Base-by-base conservation (phyloP, 1,284 basidiomycete species). In the Cutaneotrichosporon cutaneum region DNA sequence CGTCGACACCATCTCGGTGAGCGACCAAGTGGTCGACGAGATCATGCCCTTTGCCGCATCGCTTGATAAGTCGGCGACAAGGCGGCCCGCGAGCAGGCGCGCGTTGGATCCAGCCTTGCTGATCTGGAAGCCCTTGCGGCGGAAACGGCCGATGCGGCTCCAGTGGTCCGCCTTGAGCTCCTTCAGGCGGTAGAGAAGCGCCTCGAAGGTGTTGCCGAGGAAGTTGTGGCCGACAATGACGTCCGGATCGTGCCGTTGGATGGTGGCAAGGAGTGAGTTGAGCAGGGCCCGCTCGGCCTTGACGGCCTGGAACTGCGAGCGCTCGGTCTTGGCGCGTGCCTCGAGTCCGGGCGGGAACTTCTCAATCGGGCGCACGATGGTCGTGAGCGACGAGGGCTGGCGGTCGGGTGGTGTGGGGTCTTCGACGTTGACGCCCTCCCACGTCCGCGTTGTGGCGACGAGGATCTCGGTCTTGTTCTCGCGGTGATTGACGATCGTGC, bases 11-110 rank as follows among this genome's bases (percentile, higher is more conserved):
- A 97, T 98, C 79, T 99, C 96, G 10, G 92, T 94, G 60, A 99
- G 82, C 2, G 94, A 96, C 96, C 96, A 99, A 0, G 95, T 98
- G 27, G 89, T 96, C 13, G 92, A 99, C 21, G 87, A 81, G 71
- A 97, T 95, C 90, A 95, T 94, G 42, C 89, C 88, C 90, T 95
- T 97, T 21, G 92, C 93, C 48, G 90, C 91, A 72, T 98, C 94
- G 70, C 92, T 94, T 3, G 91, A 89, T 53, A 99, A 83, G 77
- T 99, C 96, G 66, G 92, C 94, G 10, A 97, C 82, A 67, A 99
- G 77, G 30, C 96, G 84, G 6, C 96, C 96, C 48, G 87, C 88
- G 51, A 97, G 75, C 71, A 98, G 88, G 66, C 85, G 87, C 44
- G 92, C 80, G 72, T 97, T 97, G 22, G 87, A 87, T 0, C 92